Evolutionary conservation across 371 early-diverging fungal genomes (phyloP).

Genomic region (Apophysomyces ossiformis): DNA sequence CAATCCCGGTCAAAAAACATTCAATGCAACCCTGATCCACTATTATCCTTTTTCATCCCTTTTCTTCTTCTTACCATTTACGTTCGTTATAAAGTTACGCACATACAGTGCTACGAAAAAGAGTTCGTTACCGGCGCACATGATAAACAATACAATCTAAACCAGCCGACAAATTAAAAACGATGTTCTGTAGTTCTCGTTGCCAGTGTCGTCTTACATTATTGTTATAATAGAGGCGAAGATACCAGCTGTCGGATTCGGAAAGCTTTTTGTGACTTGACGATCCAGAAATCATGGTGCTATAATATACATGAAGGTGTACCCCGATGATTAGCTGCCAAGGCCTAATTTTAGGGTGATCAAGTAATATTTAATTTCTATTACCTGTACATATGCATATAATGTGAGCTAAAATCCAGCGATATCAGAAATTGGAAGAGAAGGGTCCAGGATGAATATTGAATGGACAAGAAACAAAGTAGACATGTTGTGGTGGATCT

Average conservation of each 20-base stretch:
- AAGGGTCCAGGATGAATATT: slow-evolving; percentile 72
- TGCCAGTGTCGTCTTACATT: slow-evolving; percentile 50
- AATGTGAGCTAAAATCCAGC: slow-evolving; percentile 94
- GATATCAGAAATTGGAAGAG: slow-evolving; percentile 89
- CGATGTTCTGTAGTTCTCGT: background rate
- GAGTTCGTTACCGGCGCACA: slow-evolving; percentile 92
- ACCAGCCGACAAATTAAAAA: background rate
- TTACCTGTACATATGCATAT: slow-evolving; percentile 97
- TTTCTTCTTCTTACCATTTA: slow-evolving; percentile 30
- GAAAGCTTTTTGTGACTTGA: slow-evolving; percentile 88
- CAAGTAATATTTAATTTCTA: background rate
- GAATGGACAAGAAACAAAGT: slow-evolving; percentile 78
- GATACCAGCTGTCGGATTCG: slow-evolving; percentile 69
- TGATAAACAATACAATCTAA: slow-evolving; percentile 82
- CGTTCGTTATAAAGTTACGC: slow-evolving; percentile 40
- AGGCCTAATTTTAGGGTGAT: background rate
- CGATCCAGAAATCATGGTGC: slow-evolving; percentile 85
- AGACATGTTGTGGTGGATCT: slow-evolving; percentile 92
- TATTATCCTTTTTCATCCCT: no score
- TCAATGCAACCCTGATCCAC: no score
- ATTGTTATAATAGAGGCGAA: slow-evolving; percentile 91
- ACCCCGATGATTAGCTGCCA: background rate
- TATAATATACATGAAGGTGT: slow-evolving; percentile 25
- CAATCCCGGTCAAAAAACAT: background rate
- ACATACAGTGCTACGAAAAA: slow-evolving; percentile 89